phyloP scores from a whole-genome alignment of 1,284 basidiomycete genomes.

The Malassezia restricta region DNA sequence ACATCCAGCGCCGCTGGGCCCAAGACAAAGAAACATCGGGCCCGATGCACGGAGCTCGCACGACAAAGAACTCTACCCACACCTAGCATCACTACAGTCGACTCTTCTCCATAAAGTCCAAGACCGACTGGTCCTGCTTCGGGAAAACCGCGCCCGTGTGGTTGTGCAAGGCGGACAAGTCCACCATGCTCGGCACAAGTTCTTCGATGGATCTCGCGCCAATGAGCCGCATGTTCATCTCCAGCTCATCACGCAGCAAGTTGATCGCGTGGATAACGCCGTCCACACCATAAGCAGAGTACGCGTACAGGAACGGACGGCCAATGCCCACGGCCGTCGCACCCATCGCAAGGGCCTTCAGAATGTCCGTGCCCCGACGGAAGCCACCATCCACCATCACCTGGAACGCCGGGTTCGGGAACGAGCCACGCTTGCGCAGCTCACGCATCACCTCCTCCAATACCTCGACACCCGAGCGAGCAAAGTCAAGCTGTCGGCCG shows the following conservation, averaged over 20 bases:
- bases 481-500: conserved; percentile 43
- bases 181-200: conserved; percentile 66
- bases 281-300: conserved; percentile 72
- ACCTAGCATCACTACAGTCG: neutral
- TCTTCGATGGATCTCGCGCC: conserved; percentile 62
- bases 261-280: conserved; percentile 62
- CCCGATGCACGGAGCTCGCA: neutral
- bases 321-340: conserved; percentile 81
- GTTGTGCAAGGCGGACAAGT: conserved; percentile 51
- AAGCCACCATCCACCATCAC: conserved; percentile 85
- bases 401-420: conserved; percentile 50
- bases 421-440: conserved; percentile 57
- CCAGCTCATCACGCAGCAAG: conserved; percentile 69
- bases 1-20: neutral
- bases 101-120: neutral
- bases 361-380: conserved; percentile 58
- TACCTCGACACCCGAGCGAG: conserved; percentile 41
- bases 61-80: neutral
- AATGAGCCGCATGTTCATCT: conserved; percentile 64
- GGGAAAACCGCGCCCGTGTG: conserved; percentile 27
- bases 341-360: conserved; percentile 82
- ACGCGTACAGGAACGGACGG: conserved; percentile 76
- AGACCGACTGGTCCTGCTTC: conserved; percentile 16
- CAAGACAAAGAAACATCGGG: neutral
- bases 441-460: conserved; percentile 51